These are phyloP conservation scores for Aspergillus japonicus DNA, from an alignment of 2,329 filamentous ascomycete species.

Conservation along the genomic window DNA sequence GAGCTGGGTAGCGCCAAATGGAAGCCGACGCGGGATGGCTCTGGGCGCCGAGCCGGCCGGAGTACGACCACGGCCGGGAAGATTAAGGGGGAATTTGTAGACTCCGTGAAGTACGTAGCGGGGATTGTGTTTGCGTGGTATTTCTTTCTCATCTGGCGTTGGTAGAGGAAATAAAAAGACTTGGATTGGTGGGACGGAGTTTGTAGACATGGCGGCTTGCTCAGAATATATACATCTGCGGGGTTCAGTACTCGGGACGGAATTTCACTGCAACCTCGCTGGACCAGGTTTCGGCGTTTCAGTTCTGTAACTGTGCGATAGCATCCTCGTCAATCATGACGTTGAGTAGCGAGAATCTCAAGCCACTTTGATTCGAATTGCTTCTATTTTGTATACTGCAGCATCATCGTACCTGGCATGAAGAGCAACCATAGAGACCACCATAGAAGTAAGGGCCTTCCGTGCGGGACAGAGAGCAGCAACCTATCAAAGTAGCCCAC, in stretches of 20 bases:
- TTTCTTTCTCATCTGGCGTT: slow-evolving; percentile 64
- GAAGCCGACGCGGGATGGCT: slow-evolving; percentile 20
- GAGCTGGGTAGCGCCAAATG: slow-evolving; percentile 27
- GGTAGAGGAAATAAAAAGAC: slow-evolving; percentile 40
- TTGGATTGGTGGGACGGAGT: not conserved
- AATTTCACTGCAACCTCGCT: not conserved
- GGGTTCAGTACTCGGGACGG: not conserved
- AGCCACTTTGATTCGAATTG: not conserved
- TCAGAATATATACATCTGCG: not conserved
- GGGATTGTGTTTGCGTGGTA: slow-evolving; percentile 66
- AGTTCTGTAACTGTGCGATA: not conserved
- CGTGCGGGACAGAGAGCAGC: too few species aligned
- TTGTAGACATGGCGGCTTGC: not conserved
- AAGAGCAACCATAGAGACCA: too few species aligned
- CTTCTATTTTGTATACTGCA: not conserved
- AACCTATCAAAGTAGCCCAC: too few species aligned
- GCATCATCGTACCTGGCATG: too few species aligned
- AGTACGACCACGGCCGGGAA: slow-evolving; percentile 30
- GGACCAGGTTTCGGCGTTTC: not conserved
- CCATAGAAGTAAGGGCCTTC: too few species aligned
- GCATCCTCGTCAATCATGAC: too few species aligned
- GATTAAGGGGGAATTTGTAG: slow-evolving; percentile 61
- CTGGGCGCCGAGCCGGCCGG: slow-evolving; percentile 22
- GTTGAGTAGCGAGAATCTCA: too few species aligned
- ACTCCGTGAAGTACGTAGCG: slow-evolving; percentile 60